phyloP scores from a whole-genome alignment of 345 rosid genomes.

The Psidium guajava region DNA sequence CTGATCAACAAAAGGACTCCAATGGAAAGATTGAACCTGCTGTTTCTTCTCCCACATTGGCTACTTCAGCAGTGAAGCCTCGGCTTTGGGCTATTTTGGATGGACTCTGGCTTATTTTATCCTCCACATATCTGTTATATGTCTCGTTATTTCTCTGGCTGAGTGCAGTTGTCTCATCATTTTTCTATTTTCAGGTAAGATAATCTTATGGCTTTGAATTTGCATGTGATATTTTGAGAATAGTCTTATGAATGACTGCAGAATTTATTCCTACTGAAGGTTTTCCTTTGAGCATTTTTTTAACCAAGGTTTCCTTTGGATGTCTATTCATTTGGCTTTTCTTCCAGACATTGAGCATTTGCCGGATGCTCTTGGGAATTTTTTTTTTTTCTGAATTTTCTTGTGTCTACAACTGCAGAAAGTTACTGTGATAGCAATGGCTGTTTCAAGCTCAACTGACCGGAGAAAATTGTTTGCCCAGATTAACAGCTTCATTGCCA shows the following conservation, averaged over 20 bases:
- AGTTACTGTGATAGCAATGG: slow-evolving; percentile 73
- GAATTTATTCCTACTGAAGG: background rate
- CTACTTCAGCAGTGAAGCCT: slow-evolving; percentile 39
- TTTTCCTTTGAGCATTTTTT: background rate
- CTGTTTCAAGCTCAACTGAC: slow-evolving; percentile 63
- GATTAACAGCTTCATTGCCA: slow-evolving; percentile 91
- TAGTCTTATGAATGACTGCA: background rate
- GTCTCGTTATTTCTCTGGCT: slow-evolving; percentile 90
- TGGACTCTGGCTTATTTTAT: slow-evolving; percentile 63
- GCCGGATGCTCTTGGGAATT: background rate
- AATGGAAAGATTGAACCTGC: slow-evolving; percentile 19
- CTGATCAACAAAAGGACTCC: slow-evolving; percentile 28
- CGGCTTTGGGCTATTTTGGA: slow-evolving; percentile 69
- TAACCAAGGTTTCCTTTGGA: background rate
- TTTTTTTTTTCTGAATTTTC: background rate
- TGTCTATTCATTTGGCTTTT: background rate
- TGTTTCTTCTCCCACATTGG: slow-evolving; percentile 32
- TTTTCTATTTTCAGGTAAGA: slow-evolving; percentile 91
- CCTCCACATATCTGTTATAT: slow-evolving; percentile 63
- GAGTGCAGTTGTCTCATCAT: slow-evolving; percentile 88
- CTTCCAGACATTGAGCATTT: background rate
- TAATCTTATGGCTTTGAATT: background rate
- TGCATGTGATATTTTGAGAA: background rate
- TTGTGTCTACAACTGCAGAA: slow-evolving; percentile 37
- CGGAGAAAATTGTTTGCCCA: slow-evolving; percentile 81